phyloP scores from a whole-genome alignment of 2,329 filamentous ascomycete species.

The Scedosporium boydii region DNA sequence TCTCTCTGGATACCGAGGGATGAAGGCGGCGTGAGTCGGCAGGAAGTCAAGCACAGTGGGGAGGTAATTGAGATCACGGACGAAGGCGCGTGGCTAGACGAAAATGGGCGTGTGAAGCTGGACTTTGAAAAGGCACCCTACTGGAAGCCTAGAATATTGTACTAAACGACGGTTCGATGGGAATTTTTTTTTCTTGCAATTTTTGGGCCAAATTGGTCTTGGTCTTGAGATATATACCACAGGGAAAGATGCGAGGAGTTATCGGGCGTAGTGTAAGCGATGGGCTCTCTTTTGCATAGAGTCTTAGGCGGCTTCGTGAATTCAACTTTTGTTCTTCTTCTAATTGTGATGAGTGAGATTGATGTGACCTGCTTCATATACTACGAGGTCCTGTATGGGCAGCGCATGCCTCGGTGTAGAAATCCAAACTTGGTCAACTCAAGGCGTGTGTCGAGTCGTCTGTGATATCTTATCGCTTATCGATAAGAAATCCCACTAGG shows the following conservation, averaged over 20 bases:
- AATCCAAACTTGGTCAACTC: no score
- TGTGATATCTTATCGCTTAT: not conserved
- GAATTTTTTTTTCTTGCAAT: not conserved
- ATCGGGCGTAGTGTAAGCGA: not conserved
- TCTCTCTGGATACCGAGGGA: conserved; percentile 71
- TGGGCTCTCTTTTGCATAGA: not conserved
- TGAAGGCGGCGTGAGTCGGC: conserved; percentile 55
- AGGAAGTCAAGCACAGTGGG: conserved; percentile 60
- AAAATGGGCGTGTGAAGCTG: conserved; percentile 23
- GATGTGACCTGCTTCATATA: no score
- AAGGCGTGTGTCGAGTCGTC: no score
- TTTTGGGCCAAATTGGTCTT: not conserved
- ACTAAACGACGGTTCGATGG: conserved; percentile 25
- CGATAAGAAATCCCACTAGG: not conserved
- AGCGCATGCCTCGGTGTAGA: no score
- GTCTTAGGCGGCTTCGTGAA: not conserved
- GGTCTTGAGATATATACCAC: not conserved
- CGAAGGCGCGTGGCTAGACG: conserved; percentile 56
- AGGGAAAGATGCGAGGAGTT: not conserved
- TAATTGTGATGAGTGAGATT: no score
- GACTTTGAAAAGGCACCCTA: conserved; percentile 29
- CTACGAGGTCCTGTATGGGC: no score
- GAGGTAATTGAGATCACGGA: conserved; percentile 64
- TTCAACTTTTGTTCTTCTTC: no score
- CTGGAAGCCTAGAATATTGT: conserved; percentile 20